These are phyloP conservation scores for Rhododendron griersonianum DNA, from an alignment of 148 eudicot genomes.

Conservation along the genomic window DNA sequence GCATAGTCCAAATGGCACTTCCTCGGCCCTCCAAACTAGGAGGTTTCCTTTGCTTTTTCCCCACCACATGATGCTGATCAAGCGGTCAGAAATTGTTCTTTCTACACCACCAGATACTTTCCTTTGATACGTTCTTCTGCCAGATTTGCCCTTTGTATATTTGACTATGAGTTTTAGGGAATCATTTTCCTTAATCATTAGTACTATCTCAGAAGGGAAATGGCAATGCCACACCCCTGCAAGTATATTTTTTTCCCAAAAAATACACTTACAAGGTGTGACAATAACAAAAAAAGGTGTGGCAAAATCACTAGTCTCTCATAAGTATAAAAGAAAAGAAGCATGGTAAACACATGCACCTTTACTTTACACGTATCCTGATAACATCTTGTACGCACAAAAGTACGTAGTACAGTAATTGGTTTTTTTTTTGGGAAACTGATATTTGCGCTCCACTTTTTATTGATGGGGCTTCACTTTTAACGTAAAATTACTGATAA, in stretches of 20 bases:
- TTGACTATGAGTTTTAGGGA: neutral
- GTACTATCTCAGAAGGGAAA: no score
- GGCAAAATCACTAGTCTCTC: no score
- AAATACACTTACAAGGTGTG: no score
- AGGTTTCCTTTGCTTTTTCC: neutral
- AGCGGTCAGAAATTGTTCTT: neutral
- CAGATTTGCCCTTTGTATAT: neutral
- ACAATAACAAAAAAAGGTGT: no score
- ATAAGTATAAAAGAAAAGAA: neutral
- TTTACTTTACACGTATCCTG: neutral
- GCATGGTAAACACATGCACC: neutral
- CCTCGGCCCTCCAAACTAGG: no score
- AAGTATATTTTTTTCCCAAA: no score
- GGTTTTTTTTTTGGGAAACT: no score
- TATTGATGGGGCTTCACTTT: no score
- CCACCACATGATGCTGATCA: neutral
- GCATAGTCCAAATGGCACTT: no score
- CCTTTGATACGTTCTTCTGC: neutral
- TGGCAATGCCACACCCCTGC: no score
- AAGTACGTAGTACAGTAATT: neutral
- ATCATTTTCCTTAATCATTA: neutral
- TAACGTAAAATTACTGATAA: no score
- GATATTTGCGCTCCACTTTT: neutral
- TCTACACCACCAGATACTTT: neutral
- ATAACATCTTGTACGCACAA: neutral